These are phyloP conservation scores for Leishmania martiniquensis DNA, from an alignment of 208 protist species.

Conservation along the genomic window DNA sequence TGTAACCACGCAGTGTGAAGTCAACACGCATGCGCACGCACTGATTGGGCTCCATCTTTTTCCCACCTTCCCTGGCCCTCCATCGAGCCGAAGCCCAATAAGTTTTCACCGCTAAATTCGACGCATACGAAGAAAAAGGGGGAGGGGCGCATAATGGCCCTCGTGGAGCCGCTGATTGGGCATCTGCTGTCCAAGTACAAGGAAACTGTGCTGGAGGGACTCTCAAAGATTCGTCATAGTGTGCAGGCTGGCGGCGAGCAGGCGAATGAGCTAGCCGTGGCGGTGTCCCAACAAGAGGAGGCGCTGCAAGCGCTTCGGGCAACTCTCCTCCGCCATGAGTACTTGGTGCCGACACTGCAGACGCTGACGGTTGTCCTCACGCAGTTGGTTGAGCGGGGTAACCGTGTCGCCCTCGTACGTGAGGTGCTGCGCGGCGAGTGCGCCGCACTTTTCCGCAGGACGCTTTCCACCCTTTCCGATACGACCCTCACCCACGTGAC, in stretches of 20 bases:
- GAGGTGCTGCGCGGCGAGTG: constrained; percentile 71
- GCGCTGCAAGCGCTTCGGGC: constrained; percentile 64
- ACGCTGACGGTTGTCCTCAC: constrained; percentile 45
- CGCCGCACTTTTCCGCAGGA: constrained; percentile 51
- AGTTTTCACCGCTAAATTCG: neutral
- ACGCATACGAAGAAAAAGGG: neutral
- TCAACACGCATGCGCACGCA: neutral
- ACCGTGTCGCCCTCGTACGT: constrained; percentile 44
- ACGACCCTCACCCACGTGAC: constrained; percentile 39
- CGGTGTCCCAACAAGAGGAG: constrained; percentile 64
- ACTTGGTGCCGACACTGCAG: constrained; percentile 46
- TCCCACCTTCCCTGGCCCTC: neutral
- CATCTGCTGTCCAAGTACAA: constrained; percentile 85
- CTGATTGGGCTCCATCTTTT: neutral
- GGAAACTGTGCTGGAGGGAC: constrained; percentile 80
- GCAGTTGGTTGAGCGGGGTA: constrained; percentile 25
- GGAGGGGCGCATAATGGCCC: constrained; percentile 44
- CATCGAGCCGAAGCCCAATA: neutral
- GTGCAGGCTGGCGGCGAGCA: constrained; percentile 30
- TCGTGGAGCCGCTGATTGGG: constrained; percentile 81
- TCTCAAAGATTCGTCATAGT: constrained; percentile 62
- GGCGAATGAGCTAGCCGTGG: constrained; percentile 49
- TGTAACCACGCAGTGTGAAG: neutral
- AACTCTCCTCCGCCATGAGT: constrained; percentile 38
- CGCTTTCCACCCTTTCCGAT: constrained; percentile 59